Percentiles rank a stretch among this genome's conserved stretches.
Conservation (phyloP, 352 stramenopile species). For the Globisporangium lucens region DNA sequence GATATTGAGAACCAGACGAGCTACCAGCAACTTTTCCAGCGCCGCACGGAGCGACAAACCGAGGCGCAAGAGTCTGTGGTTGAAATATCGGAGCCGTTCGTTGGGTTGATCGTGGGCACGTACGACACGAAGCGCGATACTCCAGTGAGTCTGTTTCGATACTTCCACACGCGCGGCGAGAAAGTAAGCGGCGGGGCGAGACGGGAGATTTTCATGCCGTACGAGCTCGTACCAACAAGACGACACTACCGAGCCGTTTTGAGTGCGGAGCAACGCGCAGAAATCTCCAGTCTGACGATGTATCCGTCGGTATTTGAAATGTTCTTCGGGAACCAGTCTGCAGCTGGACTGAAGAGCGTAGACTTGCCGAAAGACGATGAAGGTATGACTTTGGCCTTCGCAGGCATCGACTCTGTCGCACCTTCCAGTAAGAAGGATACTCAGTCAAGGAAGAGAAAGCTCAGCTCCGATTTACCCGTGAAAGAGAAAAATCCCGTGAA, state of each 20-base stretch:
- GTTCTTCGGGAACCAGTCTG: slow-evolving; percentile 5
- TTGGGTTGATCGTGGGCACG: slow-evolving; percentile 93
- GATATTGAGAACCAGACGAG: slow-evolving; percentile 94
- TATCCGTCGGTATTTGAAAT: slow-evolving; percentile 39
- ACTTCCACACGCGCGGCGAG: slow-evolving; percentile 75
- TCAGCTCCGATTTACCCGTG: slow-evolving; percentile 20
- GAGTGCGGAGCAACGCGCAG: slow-evolving; percentile 36
- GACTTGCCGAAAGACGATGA: background rate
- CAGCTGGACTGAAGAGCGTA: background rate
- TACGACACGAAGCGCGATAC: slow-evolving; percentile 85
- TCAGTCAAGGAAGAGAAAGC: slow-evolving; percentile 37
- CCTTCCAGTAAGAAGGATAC: slow-evolving; percentile 5
- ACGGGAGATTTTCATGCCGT: slow-evolving; percentile 63
- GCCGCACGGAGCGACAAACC: slow-evolving; percentile 20
- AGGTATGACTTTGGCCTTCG: background rate
- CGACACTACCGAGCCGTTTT: slow-evolving; percentile 53
- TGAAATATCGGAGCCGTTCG: slow-evolving; percentile 81
- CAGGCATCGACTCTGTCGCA: background rate
- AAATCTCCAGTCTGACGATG: slow-evolving; percentile 27
- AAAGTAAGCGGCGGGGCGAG: slow-evolving; percentile 54
- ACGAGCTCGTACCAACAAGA: slow-evolving; percentile 54
- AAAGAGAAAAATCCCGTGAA: slow-evolving; percentile 24
- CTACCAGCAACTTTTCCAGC: slow-evolving; percentile 91
- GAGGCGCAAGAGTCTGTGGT: slow-evolving; percentile 17
- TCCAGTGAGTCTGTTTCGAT: slow-evolving; percentile 78